Evolutionary conservation across 2,329 filamentous ascomycete genomes (phyloP).

Genomic region (Massarina eburnea): DNA sequence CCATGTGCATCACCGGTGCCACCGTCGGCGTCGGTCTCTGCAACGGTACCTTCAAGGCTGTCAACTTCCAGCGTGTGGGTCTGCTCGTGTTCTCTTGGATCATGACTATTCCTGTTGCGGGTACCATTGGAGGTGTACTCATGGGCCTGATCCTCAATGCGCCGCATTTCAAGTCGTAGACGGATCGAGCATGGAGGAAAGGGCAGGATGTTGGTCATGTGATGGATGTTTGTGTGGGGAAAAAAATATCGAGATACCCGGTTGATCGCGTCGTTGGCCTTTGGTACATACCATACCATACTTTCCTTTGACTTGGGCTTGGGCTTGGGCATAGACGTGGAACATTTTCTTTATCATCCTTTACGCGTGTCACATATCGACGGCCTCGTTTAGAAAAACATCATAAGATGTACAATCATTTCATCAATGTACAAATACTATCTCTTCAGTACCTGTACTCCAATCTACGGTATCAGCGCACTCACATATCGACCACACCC

Average conservation of each 20-base stretch:
- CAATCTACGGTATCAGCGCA: not conserved
- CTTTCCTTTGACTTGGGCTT: not conserved
- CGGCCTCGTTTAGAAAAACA: too few relatives aligned
- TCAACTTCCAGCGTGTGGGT: conserved; percentile 72
- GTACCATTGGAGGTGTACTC: conserved; percentile 53
- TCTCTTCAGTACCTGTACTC: not conserved
- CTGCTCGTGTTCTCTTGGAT: conserved; percentile 70
- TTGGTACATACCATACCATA: not conserved
- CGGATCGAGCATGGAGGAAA: not conserved
- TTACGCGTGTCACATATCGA: not conserved
- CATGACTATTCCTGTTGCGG: conserved; percentile 62
- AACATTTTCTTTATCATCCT: not conserved
- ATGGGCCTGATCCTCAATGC: conserved; percentile 59
- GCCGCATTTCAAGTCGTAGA: conserved; percentile 50
- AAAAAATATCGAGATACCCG: conserved; percentile 2
- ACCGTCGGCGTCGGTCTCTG: conserved; percentile 77
- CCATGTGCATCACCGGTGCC: conserved; percentile 73
- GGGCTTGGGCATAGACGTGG: not conserved
- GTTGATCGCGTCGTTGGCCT: not conserved
- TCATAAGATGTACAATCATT: too few relatives aligned
- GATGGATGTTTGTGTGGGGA: not conserved
- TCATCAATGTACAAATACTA: not conserved
- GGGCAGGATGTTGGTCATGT: not conserved
- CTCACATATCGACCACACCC: too few relatives aligned
- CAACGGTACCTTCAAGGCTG: conserved; percentile 70